Evolutionary conservation across 495 filamentous ascomycete species (phyloP).

Genomic region (Hypoxylon trugodes): DNA sequence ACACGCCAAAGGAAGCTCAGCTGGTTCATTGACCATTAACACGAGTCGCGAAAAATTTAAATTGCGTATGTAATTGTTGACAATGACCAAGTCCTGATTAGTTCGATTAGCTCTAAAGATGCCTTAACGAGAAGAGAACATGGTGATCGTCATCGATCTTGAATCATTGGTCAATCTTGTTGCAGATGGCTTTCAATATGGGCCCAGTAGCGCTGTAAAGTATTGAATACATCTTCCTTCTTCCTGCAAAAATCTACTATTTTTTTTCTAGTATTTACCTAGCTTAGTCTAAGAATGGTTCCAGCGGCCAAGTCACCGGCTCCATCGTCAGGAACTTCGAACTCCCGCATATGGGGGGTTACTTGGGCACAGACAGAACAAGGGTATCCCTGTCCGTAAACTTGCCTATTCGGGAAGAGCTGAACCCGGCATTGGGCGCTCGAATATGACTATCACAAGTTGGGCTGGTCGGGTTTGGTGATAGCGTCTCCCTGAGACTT

Average conservation of each 20-base stretch:
- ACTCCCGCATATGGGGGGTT: slow-evolving; percentile 19
- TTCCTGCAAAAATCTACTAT: neutral
- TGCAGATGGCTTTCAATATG: slow-evolving; percentile 18
- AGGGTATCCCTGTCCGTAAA: slow-evolving; percentile 11
- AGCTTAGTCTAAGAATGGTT: neutral
- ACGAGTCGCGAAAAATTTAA: slow-evolving; percentile 9
- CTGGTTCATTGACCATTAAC: slow-evolving; percentile 3
- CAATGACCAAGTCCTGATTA: slow-evolving; percentile 15
- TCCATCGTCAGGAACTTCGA: slow-evolving; percentile 3
- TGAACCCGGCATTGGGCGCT: slow-evolving; percentile 25
- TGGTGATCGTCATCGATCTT: slow-evolving; percentile 27
- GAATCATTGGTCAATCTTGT: slow-evolving; percentile 8
- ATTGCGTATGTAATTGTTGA: neutral
- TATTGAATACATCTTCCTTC: slow-evolving; percentile 32
- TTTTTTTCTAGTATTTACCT: neutral
- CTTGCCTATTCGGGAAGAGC: slow-evolving; percentile 36
- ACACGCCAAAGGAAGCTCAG: slow-evolving; percentile 7
- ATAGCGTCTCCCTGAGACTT: slow-evolving; percentile 23
- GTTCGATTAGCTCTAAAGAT: neutral
- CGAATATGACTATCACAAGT: neutral
- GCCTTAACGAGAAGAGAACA: neutral
- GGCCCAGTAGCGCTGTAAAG: neutral
- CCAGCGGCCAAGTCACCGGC: neutral
- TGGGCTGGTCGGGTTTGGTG: neutral
- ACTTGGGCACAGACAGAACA: neutral